phyloP scores from a whole-genome alignment of 148 eudicot species.

The Persicaria maculosa region DNA sequence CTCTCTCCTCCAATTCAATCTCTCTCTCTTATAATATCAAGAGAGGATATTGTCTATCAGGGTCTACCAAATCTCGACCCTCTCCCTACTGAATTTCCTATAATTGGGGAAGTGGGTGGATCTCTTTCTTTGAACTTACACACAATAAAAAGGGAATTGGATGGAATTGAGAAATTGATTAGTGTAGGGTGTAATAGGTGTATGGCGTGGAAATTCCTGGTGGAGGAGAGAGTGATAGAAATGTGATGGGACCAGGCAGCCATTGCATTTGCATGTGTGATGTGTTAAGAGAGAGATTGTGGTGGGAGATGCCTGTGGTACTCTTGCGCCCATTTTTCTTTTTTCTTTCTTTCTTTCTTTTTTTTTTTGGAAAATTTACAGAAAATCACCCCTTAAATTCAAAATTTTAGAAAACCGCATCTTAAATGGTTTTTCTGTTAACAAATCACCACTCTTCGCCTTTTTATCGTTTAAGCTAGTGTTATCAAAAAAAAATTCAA shows the following conservation, averaged over 20 bases:
- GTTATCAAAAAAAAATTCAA: too few relatives aligned
- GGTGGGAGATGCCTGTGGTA: not conserved
- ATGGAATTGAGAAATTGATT: not conserved
- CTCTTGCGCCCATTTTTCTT: too few relatives aligned
- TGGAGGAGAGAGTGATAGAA: conserved; percentile 1
- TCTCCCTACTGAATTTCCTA: not conserved
- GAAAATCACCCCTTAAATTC: too few relatives aligned
- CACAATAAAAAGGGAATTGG: not conserved
- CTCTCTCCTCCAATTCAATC: conserved; percentile 2
- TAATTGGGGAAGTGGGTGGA: not conserved
- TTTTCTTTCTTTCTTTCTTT: too few relatives aligned
- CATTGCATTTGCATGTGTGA: not conserved
- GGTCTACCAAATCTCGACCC: not conserved
- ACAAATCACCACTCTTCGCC: too few relatives aligned
- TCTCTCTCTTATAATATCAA: not conserved
- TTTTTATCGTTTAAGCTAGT: too few relatives aligned
- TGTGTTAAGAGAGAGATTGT: not conserved
- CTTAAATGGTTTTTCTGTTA: too few relatives aligned
- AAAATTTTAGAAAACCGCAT: too few relatives aligned
- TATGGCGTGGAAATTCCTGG: not conserved
- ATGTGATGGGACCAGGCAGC: not conserved
- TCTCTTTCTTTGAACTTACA: not conserved
- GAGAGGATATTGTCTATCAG: not conserved
- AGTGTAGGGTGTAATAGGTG: not conserved
- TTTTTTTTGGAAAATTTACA: too few relatives aligned